Evolutionary conservation across 805 yeast genomes (phyloP), one percentile per base, ranked within the genome.

Genomic region (Kazachstania psychrophila): DNA sequence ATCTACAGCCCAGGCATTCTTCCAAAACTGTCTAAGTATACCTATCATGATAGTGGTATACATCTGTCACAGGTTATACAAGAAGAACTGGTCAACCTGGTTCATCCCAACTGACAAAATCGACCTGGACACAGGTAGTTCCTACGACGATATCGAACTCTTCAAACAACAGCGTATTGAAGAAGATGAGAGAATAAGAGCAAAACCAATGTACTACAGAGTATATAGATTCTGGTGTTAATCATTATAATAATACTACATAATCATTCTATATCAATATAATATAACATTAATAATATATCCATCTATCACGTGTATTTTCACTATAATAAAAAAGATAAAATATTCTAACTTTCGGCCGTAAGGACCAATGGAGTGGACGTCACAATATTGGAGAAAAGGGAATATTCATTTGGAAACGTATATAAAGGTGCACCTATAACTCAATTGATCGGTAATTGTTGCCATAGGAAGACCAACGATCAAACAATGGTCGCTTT

Each of bases 121-220:
- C 45, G 83, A 78, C 47, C 61, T 78, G 28, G 74, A 67, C 39
- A 63, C 72, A 16, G 82, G 80, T 20, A 61, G 76, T 50, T 68
- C 73, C 40, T 66, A 66, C 19, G 49, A 64, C 13, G 74, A 73
- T 49, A 39, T 63, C 34, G 77, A 73, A 28, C 51, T 60, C 12
- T 60, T 72, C 44, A 58, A 56, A 28, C 67, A 63, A 44, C 72
- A 69, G 42, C 58, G 44, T 37, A 34, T 40, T 38, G 51, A 48
- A 50, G 41, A 45, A 58, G 18, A 61, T 61, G 67, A 41, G 22
- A 26, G 37, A 31, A 31, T 48, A 45, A 44, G 49, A n/a, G 33
- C 51, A 32, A 54, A 48, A 37, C 65, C 68, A 1, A 33, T 54
- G 25, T 54, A 47, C 39, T 50, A 50, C 41, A 58, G 56, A 45